Base-by-base conservation (phyloP, 495 filamentous ascomycete species). In the Xylaria telfairii region DNA sequence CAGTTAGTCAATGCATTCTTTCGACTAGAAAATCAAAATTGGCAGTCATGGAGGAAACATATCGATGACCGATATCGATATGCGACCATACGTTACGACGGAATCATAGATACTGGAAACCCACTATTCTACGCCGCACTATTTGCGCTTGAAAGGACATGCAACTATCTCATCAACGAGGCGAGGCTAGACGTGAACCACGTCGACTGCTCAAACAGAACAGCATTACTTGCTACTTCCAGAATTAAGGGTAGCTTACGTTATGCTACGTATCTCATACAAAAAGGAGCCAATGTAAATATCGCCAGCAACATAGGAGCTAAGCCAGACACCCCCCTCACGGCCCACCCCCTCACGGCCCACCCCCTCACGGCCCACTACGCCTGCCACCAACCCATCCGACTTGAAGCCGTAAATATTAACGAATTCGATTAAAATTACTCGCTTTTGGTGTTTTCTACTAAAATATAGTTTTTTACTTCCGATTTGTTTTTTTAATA, bases 41-140 rank as follows among this genome's bases (percentile, higher is more conserved):
- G 75, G 75, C 13, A 73, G 32, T 49, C 41, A 3, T 77, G 75
- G 75, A 63, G 44, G 17, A 54, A 54, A 54, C 2, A 54, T 26
- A 54, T 26, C 10, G 49, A 67, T 2, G 19, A 19, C 41, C 0
- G 0, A 30, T 30, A 12, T n/a, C 47, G 7, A 30, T n/a, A 56
- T 34, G 1, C 3, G 8, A 4, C 12, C 3, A 56, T 67, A 54
- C 0, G 30, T 17, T 42, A 67, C 9, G 15, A 42, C 2, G 47
- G 49, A 3, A 9, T 5, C 5, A 5, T 44, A 3, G 28, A 13
- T 19, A 39, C 17, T 2, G 64, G 32, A 13, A 67, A 67, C 15
- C 49, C 34, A 30, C 21, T 67, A 19, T 57, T 44, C 24, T 67
- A 56, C 24, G 64, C 64, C 4, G 26, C 64, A 4, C 32, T 67